Evolutionary conservation across 352 stramenopile genomes (phyloP).

Genomic region (Globisporangium alternatum): DNA sequence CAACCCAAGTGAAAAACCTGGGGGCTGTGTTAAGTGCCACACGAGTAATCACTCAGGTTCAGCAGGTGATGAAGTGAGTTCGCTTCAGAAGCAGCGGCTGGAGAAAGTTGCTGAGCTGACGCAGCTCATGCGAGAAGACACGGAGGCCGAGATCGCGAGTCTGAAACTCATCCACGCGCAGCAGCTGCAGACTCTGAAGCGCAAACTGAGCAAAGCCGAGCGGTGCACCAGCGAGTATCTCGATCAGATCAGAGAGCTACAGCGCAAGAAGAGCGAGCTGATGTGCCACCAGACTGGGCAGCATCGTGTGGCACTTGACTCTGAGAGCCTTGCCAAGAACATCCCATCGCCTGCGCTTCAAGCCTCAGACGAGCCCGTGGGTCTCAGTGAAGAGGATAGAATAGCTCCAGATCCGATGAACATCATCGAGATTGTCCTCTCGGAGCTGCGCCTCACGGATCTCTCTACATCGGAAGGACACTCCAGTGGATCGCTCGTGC

Average conservation of each 20-base stretch:
- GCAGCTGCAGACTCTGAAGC: conserved; percentile 20
- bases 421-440: conserved; percentile 19
- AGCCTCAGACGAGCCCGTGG: background rate
- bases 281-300: conserved; percentile 12
- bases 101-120: conserved; percentile 24
- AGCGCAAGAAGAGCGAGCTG: conserved; percentile 17
- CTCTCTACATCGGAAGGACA: too few species aligned
- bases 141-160: conserved; percentile 23
- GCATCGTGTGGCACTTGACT: background rate
- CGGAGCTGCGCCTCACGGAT: conserved; percentile 8
- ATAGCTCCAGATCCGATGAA: conserved; percentile 8
- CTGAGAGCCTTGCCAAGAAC: background rate
- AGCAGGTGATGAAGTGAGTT: background rate
- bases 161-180: conserved; percentile 19
- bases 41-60: background rate
- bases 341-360: background rate
- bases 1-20: too few species aligned
- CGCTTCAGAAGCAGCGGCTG: conserved; percentile 19
- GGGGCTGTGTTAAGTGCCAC: background rate
- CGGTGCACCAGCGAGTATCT: conserved; percentile 23
- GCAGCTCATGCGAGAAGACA: conserved; percentile 26
- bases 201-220: conserved; percentile 21
- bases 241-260: conserved; percentile 22
- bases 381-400: background rate
- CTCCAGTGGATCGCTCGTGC: conserved; percentile 2